Evolutionary conservation across 2,329 filamentous ascomycete genomes (phyloP).

Genomic region (Botrytis paeoniae): DNA sequence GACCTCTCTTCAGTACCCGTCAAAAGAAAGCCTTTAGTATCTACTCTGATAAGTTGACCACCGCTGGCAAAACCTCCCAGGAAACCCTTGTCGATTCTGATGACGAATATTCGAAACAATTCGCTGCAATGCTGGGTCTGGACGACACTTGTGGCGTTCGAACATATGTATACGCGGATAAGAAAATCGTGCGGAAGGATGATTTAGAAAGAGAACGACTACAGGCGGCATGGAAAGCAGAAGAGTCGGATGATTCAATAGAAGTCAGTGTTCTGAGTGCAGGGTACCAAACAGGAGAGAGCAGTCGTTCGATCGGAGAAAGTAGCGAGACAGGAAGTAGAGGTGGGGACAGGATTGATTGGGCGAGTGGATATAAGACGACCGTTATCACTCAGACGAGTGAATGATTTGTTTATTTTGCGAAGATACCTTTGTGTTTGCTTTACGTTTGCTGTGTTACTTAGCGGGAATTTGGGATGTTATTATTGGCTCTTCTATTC

Average conservation of each 20-base stretch:
- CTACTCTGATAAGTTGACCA: background rate
- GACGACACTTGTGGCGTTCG: background rate
- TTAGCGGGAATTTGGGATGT: background rate
- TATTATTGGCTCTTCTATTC: background rate
- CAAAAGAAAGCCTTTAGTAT: conserved; percentile 21
- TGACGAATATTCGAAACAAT: conserved; percentile 11
- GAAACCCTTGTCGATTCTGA: background rate
- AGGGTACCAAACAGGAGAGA: background rate
- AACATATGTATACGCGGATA: conserved; percentile 17
- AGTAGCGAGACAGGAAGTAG: background rate
- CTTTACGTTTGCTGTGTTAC: background rate
- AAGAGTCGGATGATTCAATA: conserved; percentile 8
- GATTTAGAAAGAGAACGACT: background rate
- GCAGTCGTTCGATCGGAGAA: background rate
- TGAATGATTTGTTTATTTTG: conserved; percentile 1
- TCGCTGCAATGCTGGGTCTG: conserved; percentile 14
- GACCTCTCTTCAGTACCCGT: conserved; percentile 37
- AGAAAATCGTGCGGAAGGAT: conserved; percentile 5
- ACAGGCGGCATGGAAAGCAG: background rate
- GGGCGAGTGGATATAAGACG: conserved; percentile 9
- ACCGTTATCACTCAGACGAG: conserved; percentile 13
- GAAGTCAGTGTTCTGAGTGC: conserved; percentile 9
- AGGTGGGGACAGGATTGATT: background rate
- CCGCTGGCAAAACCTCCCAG: background rate
- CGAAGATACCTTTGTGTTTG: background rate